These are phyloP conservation scores for Dryadomyces quercivorus DNA, from an alignment of 2,329 filamentous ascomycete genomes.

Conservation along the genomic window DNA sequence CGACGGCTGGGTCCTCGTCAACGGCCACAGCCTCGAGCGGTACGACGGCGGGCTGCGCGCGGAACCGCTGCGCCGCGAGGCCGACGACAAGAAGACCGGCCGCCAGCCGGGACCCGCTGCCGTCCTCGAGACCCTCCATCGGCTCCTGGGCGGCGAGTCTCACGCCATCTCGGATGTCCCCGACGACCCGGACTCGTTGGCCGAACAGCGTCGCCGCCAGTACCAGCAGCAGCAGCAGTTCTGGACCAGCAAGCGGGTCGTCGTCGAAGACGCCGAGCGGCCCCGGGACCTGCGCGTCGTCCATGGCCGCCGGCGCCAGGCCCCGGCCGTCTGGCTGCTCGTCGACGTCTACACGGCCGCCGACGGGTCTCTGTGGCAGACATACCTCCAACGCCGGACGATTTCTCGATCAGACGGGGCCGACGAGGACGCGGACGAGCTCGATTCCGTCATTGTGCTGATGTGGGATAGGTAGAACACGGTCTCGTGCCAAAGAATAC, in stretches of 20 bases:
- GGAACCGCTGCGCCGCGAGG: not conserved
- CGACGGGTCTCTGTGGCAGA: slow-evolving; percentile 31
- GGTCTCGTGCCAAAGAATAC: not conserved
- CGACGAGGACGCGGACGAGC: slow-evolving; percentile 13
- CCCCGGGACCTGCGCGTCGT: slow-evolving; percentile 19
- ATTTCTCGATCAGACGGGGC: not conserved
- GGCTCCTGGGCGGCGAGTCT: not conserved
- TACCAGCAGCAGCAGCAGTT: slow-evolving; percentile 5
- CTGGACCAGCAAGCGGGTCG: slow-evolving; percentile 18
- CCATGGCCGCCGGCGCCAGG: slow-evolving; percentile 6
- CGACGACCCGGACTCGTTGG: not conserved
- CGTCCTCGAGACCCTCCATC: not conserved
- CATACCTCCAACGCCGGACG: slow-evolving; percentile 25
- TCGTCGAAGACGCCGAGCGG: slow-evolving; percentile 18
- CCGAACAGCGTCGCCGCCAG: not conserved
- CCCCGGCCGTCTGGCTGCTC: slow-evolving; percentile 25
- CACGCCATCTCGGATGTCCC: not conserved
- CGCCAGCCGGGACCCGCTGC: too few relatives aligned
- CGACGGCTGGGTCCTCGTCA: slow-evolving; percentile 35
- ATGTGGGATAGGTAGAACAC: slow-evolving; percentile 23
- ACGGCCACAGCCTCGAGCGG: slow-evolving; percentile 31
- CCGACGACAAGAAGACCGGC: not conserved
- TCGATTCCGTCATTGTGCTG: slow-evolving; percentile 28
- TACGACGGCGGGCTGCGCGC: slow-evolving; percentile 19
- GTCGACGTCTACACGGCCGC: slow-evolving; percentile 24